A percentile compares a stretch with the other conserved stretches of the same genome.
Conservation (phyloP, 176 grass and related monocot genomes). For the Oryza rufipogon region DNA sequence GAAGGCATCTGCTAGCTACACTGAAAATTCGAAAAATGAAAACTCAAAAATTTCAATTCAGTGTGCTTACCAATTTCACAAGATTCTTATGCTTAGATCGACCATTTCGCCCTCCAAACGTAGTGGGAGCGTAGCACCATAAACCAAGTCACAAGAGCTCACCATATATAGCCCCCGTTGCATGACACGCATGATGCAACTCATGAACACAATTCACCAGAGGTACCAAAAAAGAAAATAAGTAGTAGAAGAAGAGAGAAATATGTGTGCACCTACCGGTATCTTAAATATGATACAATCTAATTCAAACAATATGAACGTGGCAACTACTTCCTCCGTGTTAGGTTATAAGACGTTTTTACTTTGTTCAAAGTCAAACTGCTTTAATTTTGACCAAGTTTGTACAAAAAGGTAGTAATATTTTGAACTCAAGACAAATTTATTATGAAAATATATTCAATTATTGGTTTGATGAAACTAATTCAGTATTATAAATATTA, state of each 20-base stretch:
- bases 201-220: slow-evolving; percentile 33
- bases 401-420: too few relatives aligned
- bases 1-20: background rate
- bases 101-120: background rate
- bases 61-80: slow-evolving; percentile 37
- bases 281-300: background rate
- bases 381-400: too few relatives aligned
- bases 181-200: background rate
- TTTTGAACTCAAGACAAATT: too few relatives aligned
- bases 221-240: background rate
- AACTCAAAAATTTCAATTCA: background rate
- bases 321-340: too few relatives aligned
- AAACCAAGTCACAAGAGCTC: slow-evolving; percentile 49
- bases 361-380: too few relatives aligned
- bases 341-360: too few relatives aligned
- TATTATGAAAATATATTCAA: too few relatives aligned
- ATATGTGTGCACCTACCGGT: background rate
- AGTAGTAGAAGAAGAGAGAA: background rate
- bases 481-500: too few relatives aligned
- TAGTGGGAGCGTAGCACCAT: slow-evolving; percentile 56
- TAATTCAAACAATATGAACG: too few relatives aligned
- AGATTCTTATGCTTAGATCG: slow-evolving; percentile 5
- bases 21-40: background rate
- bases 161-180: background rate
- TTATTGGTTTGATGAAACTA: too few relatives aligned